phyloP scores from a whole-genome alignment of 345 rosid species.

The Hirschfeldia incana region DNA sequence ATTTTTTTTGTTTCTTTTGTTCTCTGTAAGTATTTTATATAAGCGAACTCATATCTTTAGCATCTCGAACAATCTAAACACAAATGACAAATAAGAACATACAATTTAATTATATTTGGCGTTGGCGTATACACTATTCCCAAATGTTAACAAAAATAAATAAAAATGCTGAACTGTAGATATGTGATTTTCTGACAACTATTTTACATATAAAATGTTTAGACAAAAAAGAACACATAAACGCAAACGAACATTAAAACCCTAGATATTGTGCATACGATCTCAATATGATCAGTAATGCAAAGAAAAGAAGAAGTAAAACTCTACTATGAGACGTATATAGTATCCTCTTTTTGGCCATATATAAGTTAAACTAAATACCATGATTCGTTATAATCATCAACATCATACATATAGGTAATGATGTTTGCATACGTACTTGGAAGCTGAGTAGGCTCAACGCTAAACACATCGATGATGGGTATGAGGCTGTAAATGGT shows the following conservation, averaged over 20 bases:
- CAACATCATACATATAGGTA: not conserved
- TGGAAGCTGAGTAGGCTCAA: constrained; percentile 36
- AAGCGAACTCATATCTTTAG: not conserved
- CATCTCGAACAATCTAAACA: not conserved
- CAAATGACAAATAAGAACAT: not conserved
- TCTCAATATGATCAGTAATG: not conserved
- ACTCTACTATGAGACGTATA: constrained; percentile 11
- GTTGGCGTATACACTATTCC: not conserved
- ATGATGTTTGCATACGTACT: constrained; percentile 18
- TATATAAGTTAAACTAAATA: not conserved
- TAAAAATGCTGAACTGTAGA: not conserved
- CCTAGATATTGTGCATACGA: constrained; percentile 16
- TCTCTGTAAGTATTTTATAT: not conserved
- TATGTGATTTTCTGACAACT: not conserved
- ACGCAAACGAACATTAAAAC: not conserved
- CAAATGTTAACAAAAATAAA: not conserved
- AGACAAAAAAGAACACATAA: not conserved
- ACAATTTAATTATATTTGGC: not conserved
- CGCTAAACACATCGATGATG: constrained; percentile 34
- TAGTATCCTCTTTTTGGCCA: constrained; percentile 3
- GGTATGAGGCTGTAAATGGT: constrained; percentile 53
- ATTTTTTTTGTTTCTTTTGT: not conserved
- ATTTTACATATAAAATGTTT: not conserved
- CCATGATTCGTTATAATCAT: not conserved
- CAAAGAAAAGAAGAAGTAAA: not conserved